phyloP scores from a whole-genome alignment of 371 early-diverging fungal genomes.

The Mortierella sp. region DNA sequence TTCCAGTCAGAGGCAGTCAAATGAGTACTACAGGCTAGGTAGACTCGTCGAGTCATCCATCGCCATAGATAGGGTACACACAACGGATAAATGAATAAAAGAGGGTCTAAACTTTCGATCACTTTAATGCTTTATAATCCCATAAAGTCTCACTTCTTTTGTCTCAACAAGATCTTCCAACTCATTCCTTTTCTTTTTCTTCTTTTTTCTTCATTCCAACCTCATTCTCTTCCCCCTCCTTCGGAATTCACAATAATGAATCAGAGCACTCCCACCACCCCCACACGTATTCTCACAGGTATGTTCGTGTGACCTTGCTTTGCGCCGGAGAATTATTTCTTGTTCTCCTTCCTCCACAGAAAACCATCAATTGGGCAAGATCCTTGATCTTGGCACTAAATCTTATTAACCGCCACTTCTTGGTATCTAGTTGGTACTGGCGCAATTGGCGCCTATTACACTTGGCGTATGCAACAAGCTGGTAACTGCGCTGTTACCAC shows the following conservation, averaged over 20 bases:
- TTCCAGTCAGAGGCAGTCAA: too few species aligned
- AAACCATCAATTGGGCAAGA: not conserved
- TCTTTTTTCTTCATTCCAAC: not conserved
- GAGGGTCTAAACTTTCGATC: not conserved
- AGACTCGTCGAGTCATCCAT: not conserved
- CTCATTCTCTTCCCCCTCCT: not conserved
- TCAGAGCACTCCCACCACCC: constrained; percentile 6
- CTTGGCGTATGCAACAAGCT: constrained; percentile 75
- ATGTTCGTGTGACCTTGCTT: constrained; percentile 2
- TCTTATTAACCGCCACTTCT: not conserved
- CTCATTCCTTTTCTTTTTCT: not conserved
- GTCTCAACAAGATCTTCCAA: too few species aligned
- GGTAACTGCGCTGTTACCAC: constrained; percentile 69
- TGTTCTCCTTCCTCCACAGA: not conserved
- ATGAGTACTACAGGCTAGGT: not conserved
- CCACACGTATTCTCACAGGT: constrained; percentile 53
- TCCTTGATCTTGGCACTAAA: not conserved
- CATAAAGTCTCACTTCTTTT: too few species aligned
- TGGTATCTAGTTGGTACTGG: constrained; percentile 79
- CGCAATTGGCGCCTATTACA: constrained; percentile 83
- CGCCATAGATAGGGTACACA: not conserved
- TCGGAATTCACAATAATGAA: constrained; percentile 15
- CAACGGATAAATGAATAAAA: not conserved
- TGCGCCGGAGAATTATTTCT: constrained; percentile 1
- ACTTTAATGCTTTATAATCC: too few species aligned